Conservation (phyloP, 1,284 basidiomycete genomes). For the Mycosarcoma maydis region DNA sequence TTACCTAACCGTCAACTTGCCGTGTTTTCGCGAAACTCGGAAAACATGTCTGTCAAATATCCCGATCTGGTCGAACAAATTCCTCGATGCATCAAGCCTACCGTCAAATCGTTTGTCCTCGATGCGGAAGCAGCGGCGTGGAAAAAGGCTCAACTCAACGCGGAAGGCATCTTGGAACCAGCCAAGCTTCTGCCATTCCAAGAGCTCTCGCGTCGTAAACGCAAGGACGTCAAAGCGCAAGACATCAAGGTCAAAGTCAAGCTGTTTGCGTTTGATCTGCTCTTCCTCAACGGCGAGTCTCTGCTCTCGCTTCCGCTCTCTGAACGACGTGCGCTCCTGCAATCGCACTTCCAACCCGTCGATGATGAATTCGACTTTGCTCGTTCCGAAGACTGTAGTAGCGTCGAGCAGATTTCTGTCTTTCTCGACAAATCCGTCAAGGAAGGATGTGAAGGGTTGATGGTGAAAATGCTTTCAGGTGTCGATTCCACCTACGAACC, state of each 20-base stretch:
- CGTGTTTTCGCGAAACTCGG: slow-evolving; percentile 96
- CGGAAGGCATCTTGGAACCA: slow-evolving; percentile 22
- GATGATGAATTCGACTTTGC: slow-evolving; percentile 93
- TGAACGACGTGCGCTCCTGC: slow-evolving; percentile 78
- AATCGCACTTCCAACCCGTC: slow-evolving; percentile 82
- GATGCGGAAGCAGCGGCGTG: slow-evolving; percentile 97
- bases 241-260: slow-evolving; percentile 96
- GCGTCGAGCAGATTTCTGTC: slow-evolving; percentile 89
- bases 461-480: slow-evolving; percentile 98
- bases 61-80: slow-evolving; percentile 95
- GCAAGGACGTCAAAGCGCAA: slow-evolving; percentile 95
- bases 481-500: slow-evolving; percentile 94
- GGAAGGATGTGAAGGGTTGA: slow-evolving; percentile 94
- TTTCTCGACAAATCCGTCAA: slow-evolving; percentile 97
- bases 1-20: slow-evolving; percentile 70
- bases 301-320: slow-evolving; percentile 29
- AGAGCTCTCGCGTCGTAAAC: slow-evolving; percentile 90
- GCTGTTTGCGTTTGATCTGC: slow-evolving; percentile 92
- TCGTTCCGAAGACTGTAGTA: slow-evolving; percentile 85
- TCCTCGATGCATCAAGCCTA: slow-evolving; percentile 74
- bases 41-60: slow-evolving; percentile 99
- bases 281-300: slow-evolving; percentile 87
- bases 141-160: slow-evolving; percentile 73
- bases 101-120: slow-evolving; percentile 86
- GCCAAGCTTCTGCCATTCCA: slow-evolving; percentile 92